Evolutionary conservation across 768 basidiomycete genomes (phyloP), one percentile per base, ranked within the genome.

Genomic region (Cyclocybe cylindracea): DNA sequence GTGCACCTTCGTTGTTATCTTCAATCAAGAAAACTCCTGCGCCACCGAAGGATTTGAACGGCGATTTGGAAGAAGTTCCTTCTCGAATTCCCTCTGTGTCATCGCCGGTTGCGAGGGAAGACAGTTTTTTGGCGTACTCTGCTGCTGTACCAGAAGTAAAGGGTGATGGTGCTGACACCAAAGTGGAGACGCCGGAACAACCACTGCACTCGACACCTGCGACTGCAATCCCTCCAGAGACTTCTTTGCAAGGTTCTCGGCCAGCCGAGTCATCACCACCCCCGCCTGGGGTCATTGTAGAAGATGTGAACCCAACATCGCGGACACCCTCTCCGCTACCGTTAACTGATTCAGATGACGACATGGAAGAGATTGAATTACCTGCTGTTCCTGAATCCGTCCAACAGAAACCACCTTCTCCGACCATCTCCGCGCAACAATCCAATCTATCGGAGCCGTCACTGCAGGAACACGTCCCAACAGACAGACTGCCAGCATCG

Each of bases 341-440:
- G n/a, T 31, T 40, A 8, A 34, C 43, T 43, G 64, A 63, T 35
- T 64, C 63, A 4, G 74, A 77, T 37, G 70, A 74, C 0, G 76
- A 75, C 24, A 74, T 76, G 70, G 75, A 77, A 53, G 77, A 77
- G 54, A 34, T 16, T 13, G 46, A 10, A 11, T 7, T 11, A 31
- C 35, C 13, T 13, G 6, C 10, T 35, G 9, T 31, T 46, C 14
- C 46, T 16, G 37, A 24, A 33, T 11, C 8, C 24, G 14, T 32
- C 10, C 11, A 16, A 14, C 41, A 40, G 24, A 24, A 46, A 13
- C 16, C 36, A 31, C 16, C 45, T 46, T 41, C 43, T 31, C 24
- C 47, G 11, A 14, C 39, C 24, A 24, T 24, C 3, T 24, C 13
- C 7, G 18, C 18, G 7, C 11, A 13, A 11, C 35, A 14, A 14